Conservation (phyloP, 192 early-diverging fungal genomes). For the Phycomyces blakesleeanus region DNA sequence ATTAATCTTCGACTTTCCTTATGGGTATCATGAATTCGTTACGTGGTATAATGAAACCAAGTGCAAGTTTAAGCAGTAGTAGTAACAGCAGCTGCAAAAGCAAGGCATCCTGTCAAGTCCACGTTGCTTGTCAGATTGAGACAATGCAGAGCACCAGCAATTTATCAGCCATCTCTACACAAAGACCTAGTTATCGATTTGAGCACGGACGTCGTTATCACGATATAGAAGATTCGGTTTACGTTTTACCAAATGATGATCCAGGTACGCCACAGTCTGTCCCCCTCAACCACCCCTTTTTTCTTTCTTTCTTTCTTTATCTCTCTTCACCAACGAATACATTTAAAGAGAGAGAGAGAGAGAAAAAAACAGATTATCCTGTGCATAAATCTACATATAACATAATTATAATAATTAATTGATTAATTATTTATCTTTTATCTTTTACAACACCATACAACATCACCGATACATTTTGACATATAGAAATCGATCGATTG, state of each 20-base stretch:
- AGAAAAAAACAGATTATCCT: neutral
- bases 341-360: too few relatives aligned
- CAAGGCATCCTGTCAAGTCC: neutral
- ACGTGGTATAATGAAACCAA: conserved; percentile 1
- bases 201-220: conserved; percentile 33
- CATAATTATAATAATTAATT: too few relatives aligned
- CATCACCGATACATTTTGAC: too few relatives aligned
- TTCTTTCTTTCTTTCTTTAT: too few relatives aligned
- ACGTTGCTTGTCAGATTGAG: neutral
- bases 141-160: neutral
- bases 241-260: conserved; percentile 49
- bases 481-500: conserved; percentile 14
- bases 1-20: neutral
- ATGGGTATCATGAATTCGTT: neutral
- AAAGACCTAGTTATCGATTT: conserved; percentile 1
- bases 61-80: neutral
- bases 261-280: conserved; percentile 17
- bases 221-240: conserved; percentile 31
- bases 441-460: too few relatives aligned
- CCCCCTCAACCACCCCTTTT: too few relatives aligned
- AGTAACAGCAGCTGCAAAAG: neutral
- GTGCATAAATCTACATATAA: neutral
- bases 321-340: too few relatives aligned
- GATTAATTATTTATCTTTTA: too few relatives aligned
- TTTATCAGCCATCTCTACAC: neutral